A percentile compares a stretch with the other conserved stretches of the same genome.
These are phyloP conservation scores for Hermanozyma aechmeae DNA, from an alignment of 805 yeast species.

Conservation along the genomic window DNA sequence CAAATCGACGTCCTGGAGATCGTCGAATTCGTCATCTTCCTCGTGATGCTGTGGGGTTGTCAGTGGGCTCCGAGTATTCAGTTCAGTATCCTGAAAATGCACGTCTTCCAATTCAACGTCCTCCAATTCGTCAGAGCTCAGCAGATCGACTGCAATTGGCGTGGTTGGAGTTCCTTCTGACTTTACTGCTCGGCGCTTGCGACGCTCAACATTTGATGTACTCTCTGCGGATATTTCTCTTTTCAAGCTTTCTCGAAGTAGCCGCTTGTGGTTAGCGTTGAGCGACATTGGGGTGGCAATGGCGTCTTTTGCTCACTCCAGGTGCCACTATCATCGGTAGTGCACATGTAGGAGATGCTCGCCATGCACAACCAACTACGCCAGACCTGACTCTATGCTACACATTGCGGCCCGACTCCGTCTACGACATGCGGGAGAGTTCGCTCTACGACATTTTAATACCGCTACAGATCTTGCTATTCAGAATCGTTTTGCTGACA, in stretches of 20 bases:
- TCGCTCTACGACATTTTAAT: neutral
- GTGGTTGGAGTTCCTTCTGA: too few relatives aligned
- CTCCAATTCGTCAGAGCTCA: conserved; percentile 6
- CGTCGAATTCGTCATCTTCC: conserved; percentile 21
- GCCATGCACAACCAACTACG: neutral
- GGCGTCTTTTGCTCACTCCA: too few relatives aligned
- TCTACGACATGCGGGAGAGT: too few relatives aligned
- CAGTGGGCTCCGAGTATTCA: too few relatives aligned
- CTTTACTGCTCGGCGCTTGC: too few relatives aligned
- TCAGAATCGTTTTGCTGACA: conserved; percentile 8
- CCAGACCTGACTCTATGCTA: too few relatives aligned
- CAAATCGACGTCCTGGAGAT: conserved; percentile 22
- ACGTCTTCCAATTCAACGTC: conserved; percentile 17
- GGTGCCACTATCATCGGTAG: neutral
- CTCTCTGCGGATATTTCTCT: too few relatives aligned
- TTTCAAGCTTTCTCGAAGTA: conserved; percentile 6
- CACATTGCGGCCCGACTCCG: too few relatives aligned
- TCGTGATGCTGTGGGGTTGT: conserved; percentile 7
- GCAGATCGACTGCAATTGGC: conserved; percentile 1
- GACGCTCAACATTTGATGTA: too few relatives aligned
- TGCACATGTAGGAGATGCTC: neutral
- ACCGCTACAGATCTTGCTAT: neutral
- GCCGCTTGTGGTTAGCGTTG: conserved; percentile 4
- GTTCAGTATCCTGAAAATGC: too few relatives aligned
- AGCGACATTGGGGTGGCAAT: conserved; percentile 4